These are phyloP conservation scores for Xylaria sp. DNA, from an alignment of 2,329 filamentous ascomycete genomes.

Conservation along the genomic window DNA sequence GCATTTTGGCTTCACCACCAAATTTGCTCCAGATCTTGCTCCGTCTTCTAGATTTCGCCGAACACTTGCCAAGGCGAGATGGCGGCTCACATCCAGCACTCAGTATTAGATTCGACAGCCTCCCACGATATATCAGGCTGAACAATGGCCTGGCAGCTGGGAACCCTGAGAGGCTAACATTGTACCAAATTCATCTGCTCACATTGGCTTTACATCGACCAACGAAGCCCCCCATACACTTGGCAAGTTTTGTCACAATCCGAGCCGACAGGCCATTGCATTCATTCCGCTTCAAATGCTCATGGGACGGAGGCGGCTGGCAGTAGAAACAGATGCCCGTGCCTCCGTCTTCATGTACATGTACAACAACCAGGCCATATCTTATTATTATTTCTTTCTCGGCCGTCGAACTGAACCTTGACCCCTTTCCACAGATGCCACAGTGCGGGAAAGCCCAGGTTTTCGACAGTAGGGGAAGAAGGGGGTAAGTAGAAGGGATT, in stretches of 20 bases:
- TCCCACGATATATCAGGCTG: neutral
- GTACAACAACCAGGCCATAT: conserved; percentile 17
- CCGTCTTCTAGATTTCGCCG: neutral
- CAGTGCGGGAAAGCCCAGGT: neutral
- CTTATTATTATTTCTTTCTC: conserved; percentile 10
- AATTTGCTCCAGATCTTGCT: conserved; percentile 11
- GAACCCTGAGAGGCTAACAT: neutral
- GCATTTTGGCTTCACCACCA: conserved; percentile 25
- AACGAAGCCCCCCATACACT: neutral
- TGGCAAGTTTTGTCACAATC: neutral
- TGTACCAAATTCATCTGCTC: neutral
- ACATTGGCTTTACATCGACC: neutral
- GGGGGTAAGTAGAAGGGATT: conserved; percentile 1
- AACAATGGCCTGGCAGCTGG: neutral
- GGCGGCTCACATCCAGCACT: neutral
- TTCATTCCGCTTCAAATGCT: neutral
- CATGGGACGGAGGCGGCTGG: neutral
- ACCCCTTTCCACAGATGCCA: neutral
- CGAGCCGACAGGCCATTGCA: neutral
- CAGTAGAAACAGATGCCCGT: conserved; percentile 10
- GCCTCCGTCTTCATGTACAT: conserved; percentile 5
- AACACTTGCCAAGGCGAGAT: neutral
- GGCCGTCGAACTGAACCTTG: neutral
- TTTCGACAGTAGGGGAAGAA: conserved; percentile 1
- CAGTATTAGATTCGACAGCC: neutral